phyloP scores from a whole-genome alignment of 345 rosid species.

The Firmiana major region DNA sequence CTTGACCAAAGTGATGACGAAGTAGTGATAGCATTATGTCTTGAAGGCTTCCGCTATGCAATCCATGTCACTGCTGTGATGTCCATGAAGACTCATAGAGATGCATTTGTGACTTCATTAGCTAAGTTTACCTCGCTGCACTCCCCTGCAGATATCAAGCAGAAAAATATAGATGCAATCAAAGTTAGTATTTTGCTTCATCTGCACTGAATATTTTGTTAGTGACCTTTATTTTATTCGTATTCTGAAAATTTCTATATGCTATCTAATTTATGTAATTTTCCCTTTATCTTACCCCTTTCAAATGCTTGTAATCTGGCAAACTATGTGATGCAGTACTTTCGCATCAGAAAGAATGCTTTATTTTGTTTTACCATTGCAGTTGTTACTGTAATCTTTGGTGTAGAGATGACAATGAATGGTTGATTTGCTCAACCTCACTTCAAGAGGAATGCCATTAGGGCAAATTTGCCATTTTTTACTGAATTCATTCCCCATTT shows the following conservation, averaged over 20 bases:
- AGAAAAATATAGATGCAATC: conserved; percentile 85
- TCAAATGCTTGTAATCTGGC: conserved; percentile 3
- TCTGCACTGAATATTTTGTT: not conserved
- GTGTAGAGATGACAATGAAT: not conserved
- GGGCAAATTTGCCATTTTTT: not conserved
- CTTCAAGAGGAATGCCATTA: not conserved
- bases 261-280: not conserved
- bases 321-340: not conserved
- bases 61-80: conserved; percentile 97
- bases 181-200: conserved; percentile 51
- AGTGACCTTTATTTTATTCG: not conserved
- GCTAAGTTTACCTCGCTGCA: conserved; percentile 98
- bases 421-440: not conserved
- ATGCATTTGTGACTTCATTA: conserved; percentile 96
- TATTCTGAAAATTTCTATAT: not conserved
- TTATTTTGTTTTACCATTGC: not conserved
- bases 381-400: not conserved
- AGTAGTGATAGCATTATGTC: conserved; percentile 77
- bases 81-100: conserved; percentile 99
- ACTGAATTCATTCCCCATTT: not conserved
- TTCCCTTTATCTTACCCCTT: not conserved
- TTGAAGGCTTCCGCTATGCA: conserved; percentile 91
- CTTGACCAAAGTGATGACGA: conserved; percentile 98
- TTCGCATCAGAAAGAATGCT: not conserved
- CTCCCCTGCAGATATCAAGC: conserved; percentile 97